Conservation (phyloP, 2,329 filamentous ascomycete genomes). For the Fusarium sp. region DNA sequence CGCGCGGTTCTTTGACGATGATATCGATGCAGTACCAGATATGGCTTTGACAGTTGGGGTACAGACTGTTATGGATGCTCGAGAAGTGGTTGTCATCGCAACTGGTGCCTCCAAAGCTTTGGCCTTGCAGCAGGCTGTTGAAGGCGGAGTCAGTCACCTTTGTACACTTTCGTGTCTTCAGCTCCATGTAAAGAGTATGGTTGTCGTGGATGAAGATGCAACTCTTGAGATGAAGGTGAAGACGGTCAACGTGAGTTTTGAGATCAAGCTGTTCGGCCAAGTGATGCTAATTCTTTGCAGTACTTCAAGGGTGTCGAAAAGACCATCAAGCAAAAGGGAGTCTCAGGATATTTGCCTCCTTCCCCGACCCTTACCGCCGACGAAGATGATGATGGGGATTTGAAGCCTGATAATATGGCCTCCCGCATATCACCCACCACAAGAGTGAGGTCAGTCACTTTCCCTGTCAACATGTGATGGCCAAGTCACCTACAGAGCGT, state of each 20-base stretch:
- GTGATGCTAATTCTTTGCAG: not conserved
- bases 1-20: constrained; percentile 9
- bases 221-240: constrained; percentile 18
- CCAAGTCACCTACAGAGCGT: fast-evolving
- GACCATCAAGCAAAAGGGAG: constrained; percentile 7
- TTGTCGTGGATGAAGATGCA: constrained; percentile 10
- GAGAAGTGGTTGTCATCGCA: constrained; percentile 18
- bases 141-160: constrained; percentile 18
- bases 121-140: constrained; percentile 9
- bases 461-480: not conserved
- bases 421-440: constrained; percentile 1
- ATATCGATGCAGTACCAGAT: constrained; percentile 5
- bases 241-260: constrained; percentile 7
- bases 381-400: not conserved
- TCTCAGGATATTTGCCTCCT: not conserved
- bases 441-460: constrained; percentile 13
- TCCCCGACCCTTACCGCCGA: constrained; percentile 7
- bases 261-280: fast-evolving
- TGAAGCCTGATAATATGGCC: constrained; percentile 27
- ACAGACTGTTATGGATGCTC: constrained; percentile 22
- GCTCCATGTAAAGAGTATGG: constrained; percentile 13
- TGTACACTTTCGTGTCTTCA: constrained; percentile 17
- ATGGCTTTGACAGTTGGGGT: constrained; percentile 22
- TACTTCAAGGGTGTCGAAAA: constrained; percentile 16
- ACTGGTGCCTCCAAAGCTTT: not conserved